Evolutionary conservation across 306 rosid genomes (phyloP).

Genomic region (Fragaria ananassa): DNA sequence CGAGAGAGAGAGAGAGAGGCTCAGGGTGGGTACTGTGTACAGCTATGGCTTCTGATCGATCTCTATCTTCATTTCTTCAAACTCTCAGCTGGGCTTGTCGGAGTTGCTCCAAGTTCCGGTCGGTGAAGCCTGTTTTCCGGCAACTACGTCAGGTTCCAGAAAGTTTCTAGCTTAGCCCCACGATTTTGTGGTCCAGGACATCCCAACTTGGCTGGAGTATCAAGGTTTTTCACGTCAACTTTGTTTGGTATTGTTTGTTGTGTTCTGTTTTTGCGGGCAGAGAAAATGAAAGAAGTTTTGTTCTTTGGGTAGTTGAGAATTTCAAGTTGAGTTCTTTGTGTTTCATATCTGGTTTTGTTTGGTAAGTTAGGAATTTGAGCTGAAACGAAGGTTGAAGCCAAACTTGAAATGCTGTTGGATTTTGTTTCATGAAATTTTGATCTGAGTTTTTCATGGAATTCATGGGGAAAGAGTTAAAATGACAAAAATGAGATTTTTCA

Average conservation of each 20-base stretch:
- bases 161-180: slow-evolving; percentile 27
- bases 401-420: background rate
- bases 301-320: slow-evolving; percentile 3
- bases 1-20: background rate
- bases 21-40: background rate
- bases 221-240: slow-evolving; percentile 43
- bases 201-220: slow-evolving; percentile 6
- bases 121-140: slow-evolving; percentile 16
- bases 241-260: background rate
- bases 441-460: slow-evolving; percentile 10
- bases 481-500: background rate
- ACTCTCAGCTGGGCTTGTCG: slow-evolving; percentile 29
- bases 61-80: slow-evolving; percentile 29
- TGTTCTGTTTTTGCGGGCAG: background rate
- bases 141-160: slow-evolving; percentile 26
- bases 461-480: slow-evolving; percentile 1
- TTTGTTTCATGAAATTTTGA: background rate
- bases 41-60: slow-evolving; percentile 43
- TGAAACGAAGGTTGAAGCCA: slow-evolving; percentile 5
- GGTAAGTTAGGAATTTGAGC: slow-evolving; percentile 25
- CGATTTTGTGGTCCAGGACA: slow-evolving; percentile 6
- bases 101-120: slow-evolving; percentile 31
- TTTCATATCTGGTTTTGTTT: slow-evolving; percentile 13
- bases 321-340: slow-evolving; percentile 6
- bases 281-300: slow-evolving; percentile 9